Evolutionary conservation across 768 basidiomycete genomes (phyloP).

Genomic region (Suillus americanus): DNA sequence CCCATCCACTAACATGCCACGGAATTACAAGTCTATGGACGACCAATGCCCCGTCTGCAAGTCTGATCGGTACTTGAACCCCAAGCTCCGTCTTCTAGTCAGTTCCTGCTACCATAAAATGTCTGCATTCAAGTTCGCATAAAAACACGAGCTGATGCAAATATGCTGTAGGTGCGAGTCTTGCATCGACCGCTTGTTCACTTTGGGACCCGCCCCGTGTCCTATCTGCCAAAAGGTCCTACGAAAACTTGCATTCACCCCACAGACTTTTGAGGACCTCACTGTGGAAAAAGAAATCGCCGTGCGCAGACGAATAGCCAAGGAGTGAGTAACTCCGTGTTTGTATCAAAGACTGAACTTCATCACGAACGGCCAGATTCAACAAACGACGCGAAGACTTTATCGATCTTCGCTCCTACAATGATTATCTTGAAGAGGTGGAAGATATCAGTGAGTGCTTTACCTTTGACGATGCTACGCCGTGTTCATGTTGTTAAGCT

Average conservation of each 20-base stretch:
- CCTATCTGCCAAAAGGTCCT: constrained; percentile 88
- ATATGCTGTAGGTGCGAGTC: constrained; percentile 88
- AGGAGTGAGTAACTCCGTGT: constrained; percentile 58
- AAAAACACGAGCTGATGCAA: constrained; percentile 10
- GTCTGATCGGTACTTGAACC: constrained; percentile 93
- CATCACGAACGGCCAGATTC: constrained; percentile 54
- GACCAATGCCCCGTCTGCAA: constrained; percentile 98
- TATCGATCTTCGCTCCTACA: constrained; percentile 71
- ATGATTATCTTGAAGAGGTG: constrained; percentile 94
- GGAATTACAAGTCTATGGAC: constrained; percentile 66
- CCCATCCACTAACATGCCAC: constrained; percentile 7
- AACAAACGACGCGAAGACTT: constrained; percentile 95
- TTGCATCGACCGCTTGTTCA: constrained; percentile 95
- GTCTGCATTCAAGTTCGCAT: constrained; percentile 40
- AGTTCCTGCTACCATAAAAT: constrained; percentile 99
- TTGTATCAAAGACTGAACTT: not conserved
- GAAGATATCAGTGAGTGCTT: constrained; percentile 77
- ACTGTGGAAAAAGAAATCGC: constrained; percentile 94
- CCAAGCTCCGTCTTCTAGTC: constrained; percentile 89
- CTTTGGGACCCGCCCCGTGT: constrained; percentile 93
- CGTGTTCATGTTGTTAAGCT: constrained; percentile 43
- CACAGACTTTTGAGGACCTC: constrained; percentile 93
- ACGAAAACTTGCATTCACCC: constrained; percentile 91
- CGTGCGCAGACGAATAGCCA: constrained; percentile 80
- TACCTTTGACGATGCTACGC: not conserved